Percentiles rank a stretch among this genome's conserved stretches.
Evolutionary conservation across 169 alveolate genomes (phyloP).

Genomic region (Eimeria praecox): DNA sequence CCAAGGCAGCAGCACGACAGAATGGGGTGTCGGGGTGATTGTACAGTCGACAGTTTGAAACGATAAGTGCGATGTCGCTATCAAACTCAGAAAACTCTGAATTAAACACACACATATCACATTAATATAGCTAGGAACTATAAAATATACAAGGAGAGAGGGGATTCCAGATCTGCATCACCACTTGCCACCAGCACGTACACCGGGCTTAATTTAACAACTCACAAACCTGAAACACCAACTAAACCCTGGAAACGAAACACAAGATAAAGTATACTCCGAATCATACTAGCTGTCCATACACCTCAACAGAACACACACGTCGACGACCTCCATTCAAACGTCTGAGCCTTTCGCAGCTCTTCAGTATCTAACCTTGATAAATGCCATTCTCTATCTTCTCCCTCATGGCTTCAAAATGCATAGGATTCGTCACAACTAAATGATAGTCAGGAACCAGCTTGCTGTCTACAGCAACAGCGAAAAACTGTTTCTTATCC

Average conservation of each 20-base stretch:
- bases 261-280: background rate
- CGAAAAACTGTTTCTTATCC: constrained; percentile 61
- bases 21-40: constrained; percentile 74
- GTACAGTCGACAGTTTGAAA: constrained; percentile 74
- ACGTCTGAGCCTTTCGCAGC: too few relatives aligned
- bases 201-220: too few relatives aligned
- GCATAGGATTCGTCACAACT: constrained; percentile 58
- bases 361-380: constrained; percentile 9
- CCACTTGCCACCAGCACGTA: too few relatives aligned
- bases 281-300: background rate
- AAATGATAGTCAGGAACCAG: constrained; percentile 67
- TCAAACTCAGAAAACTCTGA: constrained; percentile 62
- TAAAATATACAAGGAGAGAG: too few relatives aligned
- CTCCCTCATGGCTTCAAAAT: constrained; percentile 44
- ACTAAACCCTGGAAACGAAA: constrained; percentile 19
- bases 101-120: background rate
- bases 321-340: too few relatives aligned
- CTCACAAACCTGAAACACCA: background rate
- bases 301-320: too few relatives aligned
- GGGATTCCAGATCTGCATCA: too few relatives aligned
- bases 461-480: constrained; percentile 53
- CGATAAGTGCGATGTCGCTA: constrained; percentile 45
- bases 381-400: constrained; percentile 7
- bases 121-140: too few relatives aligned
- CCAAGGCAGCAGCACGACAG: constrained; percentile 62